These are phyloP conservation scores for Solanum verrucosum DNA, from an alignment of 257 asterid species.

Conservation along the genomic window DNA sequence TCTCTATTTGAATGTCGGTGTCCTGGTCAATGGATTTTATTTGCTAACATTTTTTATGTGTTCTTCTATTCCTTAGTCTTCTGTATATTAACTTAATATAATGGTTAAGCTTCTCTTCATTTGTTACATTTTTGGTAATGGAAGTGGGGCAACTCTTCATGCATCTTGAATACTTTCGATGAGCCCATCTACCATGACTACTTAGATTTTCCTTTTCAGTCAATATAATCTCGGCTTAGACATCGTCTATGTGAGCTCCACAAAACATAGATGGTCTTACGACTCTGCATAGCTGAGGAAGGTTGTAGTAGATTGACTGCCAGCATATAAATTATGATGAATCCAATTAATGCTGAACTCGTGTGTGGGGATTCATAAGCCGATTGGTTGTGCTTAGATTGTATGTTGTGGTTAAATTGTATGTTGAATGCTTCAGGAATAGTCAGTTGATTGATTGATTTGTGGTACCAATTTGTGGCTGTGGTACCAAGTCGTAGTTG, in stretches of 20 bases:
- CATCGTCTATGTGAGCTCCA: not conserved
- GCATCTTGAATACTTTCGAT: not conserved
- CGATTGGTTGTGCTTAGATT: not conserved
- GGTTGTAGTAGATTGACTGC: not conserved
- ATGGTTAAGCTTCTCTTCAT: not conserved
- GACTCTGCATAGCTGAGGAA: not conserved
- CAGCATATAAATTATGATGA: not conserved
- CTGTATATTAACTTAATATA: not conserved
- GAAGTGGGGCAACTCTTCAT: not conserved
- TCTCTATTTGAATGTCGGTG: not conserved
- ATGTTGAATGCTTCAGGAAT: constrained; percentile 48
- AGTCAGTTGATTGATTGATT: constrained; percentile 8
- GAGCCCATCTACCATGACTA: not conserved
- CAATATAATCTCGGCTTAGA: not conserved
- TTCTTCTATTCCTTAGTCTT: not conserved
- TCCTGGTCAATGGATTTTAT: not conserved
- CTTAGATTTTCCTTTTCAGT: not conserved
- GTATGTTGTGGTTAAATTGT: constrained; percentile 1
- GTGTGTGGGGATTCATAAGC: not conserved
- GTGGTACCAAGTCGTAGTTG: not conserved
- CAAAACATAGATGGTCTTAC: not conserved
- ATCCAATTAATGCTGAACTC: not conserved
- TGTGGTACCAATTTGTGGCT: not conserved
- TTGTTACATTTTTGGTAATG: not conserved
- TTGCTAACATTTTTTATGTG: not conserved